Base-by-base conservation (phyloP, 1,139 yeast genomes). In the Zygosaccharomyces sapae region DNA sequence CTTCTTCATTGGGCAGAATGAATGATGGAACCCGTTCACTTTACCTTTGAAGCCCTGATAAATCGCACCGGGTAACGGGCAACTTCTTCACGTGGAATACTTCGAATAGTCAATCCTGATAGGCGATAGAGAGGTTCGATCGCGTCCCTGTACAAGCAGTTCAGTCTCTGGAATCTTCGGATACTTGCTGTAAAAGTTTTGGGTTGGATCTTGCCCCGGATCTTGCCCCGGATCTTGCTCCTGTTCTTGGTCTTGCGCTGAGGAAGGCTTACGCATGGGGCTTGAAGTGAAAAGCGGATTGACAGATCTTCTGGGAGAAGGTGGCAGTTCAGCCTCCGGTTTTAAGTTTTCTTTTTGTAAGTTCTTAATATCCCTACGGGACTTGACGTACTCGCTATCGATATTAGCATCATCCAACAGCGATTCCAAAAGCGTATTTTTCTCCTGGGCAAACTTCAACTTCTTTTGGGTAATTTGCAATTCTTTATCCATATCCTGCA, bases 401-500 rank as follows among this genome's bases (percentile, higher is more conserved):
- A 64, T 54, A 40, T 64, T 61, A 12, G 67, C 67, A 31, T 64
- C 67, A 44, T 63, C 64, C 25, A 64, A 45, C 35, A 62, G 44
- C 22, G 61, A 56, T 45, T 63, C 63, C 35, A 62, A 54, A 18
- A 63, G 45, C 1, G 52, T 41, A 38, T 60, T 61, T 47, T 63
- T 63, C 47, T 64, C 67, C 30, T 58, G 55, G 3, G 65, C 59
- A 44, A 61, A 80, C 13, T 78, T 75, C 47, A 82, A 68, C 3
- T 79, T 77, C 68, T 83, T 76, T 61, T 81, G 87, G 50, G 79
- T 75, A 24, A 77, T 70, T 43, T 78, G 82, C 41, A 77, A 73
- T 49, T 83, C 90, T 57, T 80, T 77, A 57, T 82, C 86, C 35
- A 86, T 76, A 55, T 80, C 84, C 62, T 78, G 70, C 24, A 82